phyloP scores from a whole-genome alignment of 257 asterid genomes.

The Gentiana dahurica region DNA sequence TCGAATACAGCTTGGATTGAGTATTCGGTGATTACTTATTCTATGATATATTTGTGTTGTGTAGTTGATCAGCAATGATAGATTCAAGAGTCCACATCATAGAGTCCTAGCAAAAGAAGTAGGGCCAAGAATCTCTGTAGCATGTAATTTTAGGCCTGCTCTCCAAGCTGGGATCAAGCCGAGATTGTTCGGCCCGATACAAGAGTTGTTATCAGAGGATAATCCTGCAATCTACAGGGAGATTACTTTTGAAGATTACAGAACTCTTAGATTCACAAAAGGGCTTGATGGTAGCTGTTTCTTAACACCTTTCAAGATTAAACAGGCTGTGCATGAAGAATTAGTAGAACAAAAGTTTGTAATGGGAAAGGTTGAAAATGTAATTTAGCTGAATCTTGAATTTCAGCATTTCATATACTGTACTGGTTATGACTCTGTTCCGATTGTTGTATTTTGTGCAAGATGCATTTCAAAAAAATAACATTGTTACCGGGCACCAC shows the following conservation, averaged over 20 bases:
- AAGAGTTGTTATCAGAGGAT: slow-evolving; percentile 38
- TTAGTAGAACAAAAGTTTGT: too few relatives aligned
- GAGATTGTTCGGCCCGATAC: slow-evolving; percentile 33
- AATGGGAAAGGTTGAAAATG: too few relatives aligned
- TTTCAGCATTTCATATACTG: too few relatives aligned
- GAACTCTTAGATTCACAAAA: slow-evolving; percentile 8
- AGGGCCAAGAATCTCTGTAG: slow-evolving; percentile 34
- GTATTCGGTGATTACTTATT: too few relatives aligned
- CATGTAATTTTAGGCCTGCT: slow-evolving; percentile 28
- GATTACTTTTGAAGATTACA: not conserved
- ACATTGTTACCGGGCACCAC: too few relatives aligned
- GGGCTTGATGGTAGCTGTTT: not conserved
- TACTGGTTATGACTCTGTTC: too few relatives aligned
- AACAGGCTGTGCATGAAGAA: not conserved
- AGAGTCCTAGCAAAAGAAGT: slow-evolving; percentile 17
- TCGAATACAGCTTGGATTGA: too few relatives aligned
- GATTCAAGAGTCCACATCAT: slow-evolving; percentile 23
- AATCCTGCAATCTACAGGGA: slow-evolving; percentile 20
- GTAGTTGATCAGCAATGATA: slow-evolving; percentile 25
- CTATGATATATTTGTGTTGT: too few relatives aligned
- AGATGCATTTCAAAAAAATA: too few relatives aligned
- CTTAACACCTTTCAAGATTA: slow-evolving; percentile 6
- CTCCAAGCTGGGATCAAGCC: not conserved
- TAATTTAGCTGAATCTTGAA: too few relatives aligned
- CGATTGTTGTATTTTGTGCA: too few relatives aligned